Base-by-base conservation (phyloP, 805 yeast species). In the Yamadazyma olivae region DNA sequence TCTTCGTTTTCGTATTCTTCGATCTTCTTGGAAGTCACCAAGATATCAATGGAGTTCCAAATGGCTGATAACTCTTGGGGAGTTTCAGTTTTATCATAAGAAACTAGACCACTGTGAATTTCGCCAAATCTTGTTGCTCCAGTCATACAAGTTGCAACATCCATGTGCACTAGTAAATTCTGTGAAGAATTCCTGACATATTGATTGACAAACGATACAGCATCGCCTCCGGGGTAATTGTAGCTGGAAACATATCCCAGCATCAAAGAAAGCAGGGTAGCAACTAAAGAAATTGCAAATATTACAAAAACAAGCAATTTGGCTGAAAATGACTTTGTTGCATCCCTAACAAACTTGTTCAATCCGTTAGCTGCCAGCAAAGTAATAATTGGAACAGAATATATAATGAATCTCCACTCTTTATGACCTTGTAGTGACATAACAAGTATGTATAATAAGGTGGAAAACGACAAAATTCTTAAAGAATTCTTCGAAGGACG, bases 151-250 rank as follows among this genome's bases (percentile, higher is more conserved):
- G 91, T 73, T 0, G 84, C 76, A 3, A 82, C 81, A 49, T 85
- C 95, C 62, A 87, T 61, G 56, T 90, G 95, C 0, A 68, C 40
- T 6, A 43, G 27, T 10, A 6, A 6, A 3, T 26, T 21, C 16
- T 35, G 33, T 16, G 20, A 12, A 3, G 5, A 13, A n/a, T 21
- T 17, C 16, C 22, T 4, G 13, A 17, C 25, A 14, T 21, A 17
- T 10, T 19, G 3, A 28, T 29, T 29, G 23, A 28, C 30, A 12
- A 14, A 32, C 12, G 53, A 41, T 22, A 89, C 59, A 0, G 96
- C 95, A 1, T 60, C 69, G 0, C 96, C 97, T 9, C 97, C 97
- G 2, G 96, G 95, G 53, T 91, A 91, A 56, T 91, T 91, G 56
- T 65, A 64, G 33, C 83, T 70, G 1, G 96, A 87, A 4, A 79